Evolutionary conservation across 495 filamentous ascomycete species (phyloP).

Genomic region (Penicillium silybi): DNA sequence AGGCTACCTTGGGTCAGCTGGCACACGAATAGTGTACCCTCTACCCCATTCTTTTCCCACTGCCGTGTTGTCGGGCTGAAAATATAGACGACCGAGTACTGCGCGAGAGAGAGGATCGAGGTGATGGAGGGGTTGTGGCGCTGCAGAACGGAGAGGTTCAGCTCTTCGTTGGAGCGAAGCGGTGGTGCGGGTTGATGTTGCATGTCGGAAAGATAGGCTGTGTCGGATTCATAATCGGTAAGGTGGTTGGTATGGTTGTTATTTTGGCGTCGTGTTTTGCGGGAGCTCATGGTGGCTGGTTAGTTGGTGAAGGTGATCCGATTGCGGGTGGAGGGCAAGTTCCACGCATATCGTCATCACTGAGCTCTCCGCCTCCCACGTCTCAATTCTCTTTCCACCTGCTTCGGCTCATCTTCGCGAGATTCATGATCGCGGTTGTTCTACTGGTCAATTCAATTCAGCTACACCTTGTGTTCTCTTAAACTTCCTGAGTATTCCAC

Average conservation of each 20-base stretch:
- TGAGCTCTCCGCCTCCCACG: not conserved
- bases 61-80: slow-evolving; percentile 55
- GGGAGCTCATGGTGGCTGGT: slow-evolving; percentile 25
- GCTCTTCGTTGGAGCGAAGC: slow-evolving; percentile 66
- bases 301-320: not conserved
- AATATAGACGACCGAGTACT: slow-evolving; percentile 74
- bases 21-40: slow-evolving; percentile 82
- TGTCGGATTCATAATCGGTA: slow-evolving; percentile 67
- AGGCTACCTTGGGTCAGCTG: slow-evolving; percentile 44
- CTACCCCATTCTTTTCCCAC: slow-evolving; percentile 76
- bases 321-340: not conserved
- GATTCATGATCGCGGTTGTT: not conserved
- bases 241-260: slow-evolving; percentile 26
- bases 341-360: slow-evolving; percentile 9
- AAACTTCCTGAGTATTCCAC: not conserved
- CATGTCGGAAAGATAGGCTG: slow-evolving; percentile 42
- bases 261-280: slow-evolving; percentile 32
- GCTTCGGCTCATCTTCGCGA: not conserved
- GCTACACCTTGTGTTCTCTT: not conserved
- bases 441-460: not conserved
- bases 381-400: not conserved
- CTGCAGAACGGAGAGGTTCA: slow-evolving; percentile 75
- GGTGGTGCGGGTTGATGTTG: slow-evolving; percentile 39
- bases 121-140: slow-evolving; percentile 67
- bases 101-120: slow-evolving; percentile 68